Percentiles rank a stretch among this genome's conserved stretches.
Evolutionary conservation across 805 yeast species (phyloP).

Genomic region (Sungouiella blattae): DNA sequence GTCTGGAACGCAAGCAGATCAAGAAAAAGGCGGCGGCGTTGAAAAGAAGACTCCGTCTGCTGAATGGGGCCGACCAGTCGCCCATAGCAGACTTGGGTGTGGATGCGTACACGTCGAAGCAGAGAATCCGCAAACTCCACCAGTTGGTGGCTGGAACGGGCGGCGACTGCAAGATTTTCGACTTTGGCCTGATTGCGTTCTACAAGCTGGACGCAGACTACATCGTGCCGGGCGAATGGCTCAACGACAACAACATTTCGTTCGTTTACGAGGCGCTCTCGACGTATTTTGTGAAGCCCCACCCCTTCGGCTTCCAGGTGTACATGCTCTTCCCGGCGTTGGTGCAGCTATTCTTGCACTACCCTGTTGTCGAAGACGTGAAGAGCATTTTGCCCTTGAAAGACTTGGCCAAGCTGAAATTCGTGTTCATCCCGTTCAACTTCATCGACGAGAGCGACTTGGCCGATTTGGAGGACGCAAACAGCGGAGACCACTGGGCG

Average conservation of each 20-base stretch:
- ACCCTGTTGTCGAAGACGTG: slow-evolving; percentile 35
- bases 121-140: slow-evolving; percentile 6
- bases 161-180: slow-evolving; percentile 33
- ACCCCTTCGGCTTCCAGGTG: slow-evolving; percentile 21
- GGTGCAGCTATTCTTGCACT: slow-evolving; percentile 56
- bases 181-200: slow-evolving; percentile 55
- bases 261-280: slow-evolving; percentile 53
- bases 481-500: slow-evolving; percentile 79
- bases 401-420: slow-evolving; percentile 32
- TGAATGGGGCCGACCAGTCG: too few species aligned
- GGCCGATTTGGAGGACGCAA: slow-evolving; percentile 49
- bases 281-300: slow-evolving; percentile 19
- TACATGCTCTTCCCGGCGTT: slow-evolving; percentile 54
- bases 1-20: slow-evolving; percentile 1
- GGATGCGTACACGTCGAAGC: slow-evolving; percentile 6
- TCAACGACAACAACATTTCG: slow-evolving; percentile 66
- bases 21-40: neutral
- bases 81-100: too few species aligned
- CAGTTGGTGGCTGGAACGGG: slow-evolving; percentile 8
- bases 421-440: slow-evolving; percentile 66
- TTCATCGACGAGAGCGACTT: slow-evolving; percentile 43
- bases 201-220: slow-evolving; percentile 57
- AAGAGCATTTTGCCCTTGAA: slow-evolving; percentile 32
- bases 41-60: neutral
- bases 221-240: slow-evolving; percentile 65